Evolutionary conservation across 2,329 filamentous ascomycete genomes (phyloP), one percentile per base, ranked within the genome.

Genomic region (Parafenestella ontariensis): DNA sequence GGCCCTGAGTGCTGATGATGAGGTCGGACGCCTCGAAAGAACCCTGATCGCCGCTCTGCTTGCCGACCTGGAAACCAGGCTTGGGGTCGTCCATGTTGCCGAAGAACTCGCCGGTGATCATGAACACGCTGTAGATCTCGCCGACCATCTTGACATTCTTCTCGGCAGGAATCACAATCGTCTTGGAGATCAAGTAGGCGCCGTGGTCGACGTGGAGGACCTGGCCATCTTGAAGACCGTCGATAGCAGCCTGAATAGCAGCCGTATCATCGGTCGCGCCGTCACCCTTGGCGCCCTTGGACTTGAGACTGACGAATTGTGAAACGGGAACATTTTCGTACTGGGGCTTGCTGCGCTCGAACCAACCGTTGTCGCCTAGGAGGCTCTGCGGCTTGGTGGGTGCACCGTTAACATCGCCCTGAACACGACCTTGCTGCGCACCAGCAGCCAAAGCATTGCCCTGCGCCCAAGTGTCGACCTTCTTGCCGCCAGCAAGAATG

Each of bases 41-140:
- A 59, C 93, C 94, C 41, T 83, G 82, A 60, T 96, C 90, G 47
- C 92, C 92, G 10, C 84, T 77, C 56, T 67, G 62, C 69, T 90
- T 78, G 44, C 94, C 94, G 53, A 98, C 83, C 74, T 95, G 89
- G 78, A 96, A 91, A 66, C 96, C 89, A n/a, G 91, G 86, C 72
- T 87, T 85, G 36, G 92, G 93, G 71, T 92, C 91, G 62, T 80
- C 77, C 74, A 88, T 82, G 73, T 96, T 87, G 59, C 82, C 79
- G 81, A 97, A 98, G 60, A 84, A 82, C 29, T 77, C 71, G 48
- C 93, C 93, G 46, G 87, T 85, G 23, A 91, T 93, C 83, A 97
- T 89, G 74, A 98, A 89, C 58, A 96, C 79, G 2, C 94, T 89
- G 91, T 91, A 96, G 72, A 96, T 87, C 78, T 97, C 92, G 67